phyloP scores from a whole-genome alignment of 371 early-diverging fungal genomes.

The Apophysomyces variabilis region DNA sequence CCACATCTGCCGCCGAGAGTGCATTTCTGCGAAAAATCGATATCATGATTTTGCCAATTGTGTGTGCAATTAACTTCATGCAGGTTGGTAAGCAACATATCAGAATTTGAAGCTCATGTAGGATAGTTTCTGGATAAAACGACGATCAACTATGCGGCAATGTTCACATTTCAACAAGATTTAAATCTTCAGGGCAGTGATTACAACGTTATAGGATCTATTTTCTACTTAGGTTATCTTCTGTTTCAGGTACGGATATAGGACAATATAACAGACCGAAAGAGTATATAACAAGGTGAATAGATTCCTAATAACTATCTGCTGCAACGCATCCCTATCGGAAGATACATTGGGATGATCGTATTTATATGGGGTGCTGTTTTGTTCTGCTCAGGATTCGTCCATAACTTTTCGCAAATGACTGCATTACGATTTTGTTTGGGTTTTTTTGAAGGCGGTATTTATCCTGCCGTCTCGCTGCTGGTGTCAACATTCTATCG shows the following conservation, averaged over 20 bases:
- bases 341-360: constrained; percentile 39
- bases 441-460: constrained; percentile 32
- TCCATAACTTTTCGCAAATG: constrained; percentile 36
- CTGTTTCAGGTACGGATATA: constrained; percentile 35
- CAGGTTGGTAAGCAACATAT: neutral
- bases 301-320: constrained; percentile 50
- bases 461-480: constrained; percentile 35
- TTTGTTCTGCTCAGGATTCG: constrained; percentile 28
- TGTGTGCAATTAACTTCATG: constrained; percentile 9
- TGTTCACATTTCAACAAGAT: constrained; percentile 36
- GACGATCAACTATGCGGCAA: constrained; percentile 42
- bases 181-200: constrained; percentile 28
- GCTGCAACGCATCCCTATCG: constrained; percentile 38
- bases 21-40: constrained; percentile 21
- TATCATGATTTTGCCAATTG: constrained; percentile 22
- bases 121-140: constrained; percentile 49
- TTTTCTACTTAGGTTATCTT: constrained; percentile 48
- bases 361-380: constrained; percentile 41
- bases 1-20: constrained; percentile 16
- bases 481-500: constrained; percentile 45
- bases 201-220: constrained; percentile 38
- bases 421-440: constrained; percentile 46
- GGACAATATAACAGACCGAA: neutral
- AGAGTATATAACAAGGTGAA: neutral
- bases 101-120: neutral